A percentile compares a stretch with the other conserved stretches of the same genome.
These are phyloP conservation scores for Akanthomyces dipterigenus DNA, from an alignment of 2,329 filamentous ascomycete genomes.

Conservation along the genomic window DNA sequence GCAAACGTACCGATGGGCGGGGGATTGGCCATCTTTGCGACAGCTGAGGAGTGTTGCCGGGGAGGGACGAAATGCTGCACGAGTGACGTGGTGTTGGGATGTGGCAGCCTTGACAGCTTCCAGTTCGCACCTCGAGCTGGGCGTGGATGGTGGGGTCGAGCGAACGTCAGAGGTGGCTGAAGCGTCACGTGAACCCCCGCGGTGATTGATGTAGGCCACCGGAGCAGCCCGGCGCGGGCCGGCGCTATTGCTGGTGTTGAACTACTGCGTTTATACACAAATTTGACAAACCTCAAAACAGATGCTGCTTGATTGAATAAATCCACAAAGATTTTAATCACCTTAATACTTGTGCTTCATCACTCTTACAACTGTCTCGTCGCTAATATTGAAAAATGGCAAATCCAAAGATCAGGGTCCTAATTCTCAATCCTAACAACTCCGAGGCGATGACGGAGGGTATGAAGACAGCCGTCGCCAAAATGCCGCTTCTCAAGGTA, in stretches of 20 bases:
- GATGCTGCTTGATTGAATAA: not conserved
- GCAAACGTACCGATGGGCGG: constrained; percentile 46
- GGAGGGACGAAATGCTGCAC: not conserved
- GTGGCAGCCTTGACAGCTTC: constrained; percentile 8
- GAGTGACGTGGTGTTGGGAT: constrained; percentile 9
- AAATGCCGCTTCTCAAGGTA: constrained; percentile 33
- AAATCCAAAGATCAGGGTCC: constrained; percentile 34
- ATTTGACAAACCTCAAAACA: not conserved
- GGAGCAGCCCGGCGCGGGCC: constrained; percentile 3
- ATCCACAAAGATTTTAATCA: not conserved
- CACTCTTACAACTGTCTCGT: too few species aligned
- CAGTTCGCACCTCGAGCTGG: not conserved
- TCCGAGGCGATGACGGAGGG: constrained; percentile 64
- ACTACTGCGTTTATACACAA: not conserved
- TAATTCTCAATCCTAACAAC: constrained; percentile 77
- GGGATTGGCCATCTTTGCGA: constrained; percentile 41
- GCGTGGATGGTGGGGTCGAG: constrained; percentile 26
- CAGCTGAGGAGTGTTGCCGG: constrained; percentile 12
- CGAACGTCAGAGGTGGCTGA: constrained; percentile 31
- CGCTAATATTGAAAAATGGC: not conserved
- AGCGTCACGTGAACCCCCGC: constrained; percentile 34
- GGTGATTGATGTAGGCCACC: not conserved
- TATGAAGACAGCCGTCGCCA: constrained; percentile 44
- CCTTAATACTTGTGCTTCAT: not conserved
- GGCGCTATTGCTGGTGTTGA: not conserved